Conservation (phyloP, 2,329 filamentous ascomycete species). For the Phialophora macrospora region DNA sequence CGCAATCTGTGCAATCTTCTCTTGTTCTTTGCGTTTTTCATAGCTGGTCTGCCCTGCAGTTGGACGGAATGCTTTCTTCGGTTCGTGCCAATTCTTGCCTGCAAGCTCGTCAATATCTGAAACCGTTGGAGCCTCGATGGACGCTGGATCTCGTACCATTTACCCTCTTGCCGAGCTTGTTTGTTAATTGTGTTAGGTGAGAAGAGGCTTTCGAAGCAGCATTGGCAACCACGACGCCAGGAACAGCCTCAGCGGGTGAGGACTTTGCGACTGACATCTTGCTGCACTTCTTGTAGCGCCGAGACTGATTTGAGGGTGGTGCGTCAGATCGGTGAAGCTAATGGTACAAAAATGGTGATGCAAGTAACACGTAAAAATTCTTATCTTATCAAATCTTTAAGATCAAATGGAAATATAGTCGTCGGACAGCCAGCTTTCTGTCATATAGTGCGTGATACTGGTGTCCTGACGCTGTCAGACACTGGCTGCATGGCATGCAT, state of each 20-base stretch:
- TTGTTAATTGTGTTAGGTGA: neutral
- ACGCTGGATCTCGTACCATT: slow-evolving; percentile 25
- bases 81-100: slow-evolving; percentile 95
- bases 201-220: neutral
- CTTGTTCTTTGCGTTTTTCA: slow-evolving; percentile 73
- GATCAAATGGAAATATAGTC: neutral
- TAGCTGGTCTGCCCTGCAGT: slow-evolving; percentile 77
- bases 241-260: slow-evolving; percentile 2
- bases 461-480: neutral
- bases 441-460: neutral
- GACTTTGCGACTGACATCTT: slow-evolving; percentile 18
- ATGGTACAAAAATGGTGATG: no score
- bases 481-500: neutral
- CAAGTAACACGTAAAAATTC: slow-evolving; percentile 2
- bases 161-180: slow-evolving; percentile 30
- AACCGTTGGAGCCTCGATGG: slow-evolving; percentile 25
- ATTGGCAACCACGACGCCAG: neutral
- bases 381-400: slow-evolving; percentile 10
- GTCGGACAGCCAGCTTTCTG: neutral
- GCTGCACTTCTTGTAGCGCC: neutral
- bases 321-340: neutral
- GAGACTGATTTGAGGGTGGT: neutral
- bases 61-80: slow-evolving; percentile 84
- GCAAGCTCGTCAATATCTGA: slow-evolving; percentile 25
- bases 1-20: slow-evolving; percentile 71